These are phyloP conservation scores for Diplogelasinospora grovesii DNA, from an alignment of 495 filamentous ascomycete species.

Conservation along the genomic window DNA sequence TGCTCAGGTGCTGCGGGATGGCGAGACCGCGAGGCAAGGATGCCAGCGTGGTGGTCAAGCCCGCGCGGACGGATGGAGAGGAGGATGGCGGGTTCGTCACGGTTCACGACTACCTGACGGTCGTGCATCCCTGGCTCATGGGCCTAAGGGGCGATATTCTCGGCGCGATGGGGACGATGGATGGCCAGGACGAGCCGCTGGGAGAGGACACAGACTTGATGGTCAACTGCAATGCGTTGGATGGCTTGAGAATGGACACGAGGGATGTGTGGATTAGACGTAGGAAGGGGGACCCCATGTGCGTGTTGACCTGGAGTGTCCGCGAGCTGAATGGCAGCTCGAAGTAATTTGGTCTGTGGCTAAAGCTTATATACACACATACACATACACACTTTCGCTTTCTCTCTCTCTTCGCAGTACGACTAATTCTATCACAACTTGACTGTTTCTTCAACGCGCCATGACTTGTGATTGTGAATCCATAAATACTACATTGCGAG, in stretches of 20 bases:
- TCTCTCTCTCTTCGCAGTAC: too few relatives aligned
- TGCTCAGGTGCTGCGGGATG: constrained; percentile 9
- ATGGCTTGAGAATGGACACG: too few relatives aligned
- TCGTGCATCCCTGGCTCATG: constrained; percentile 13
- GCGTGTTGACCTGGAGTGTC: too few relatives aligned
- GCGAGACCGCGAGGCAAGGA: constrained; percentile 6
- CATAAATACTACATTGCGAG: too few relatives aligned
- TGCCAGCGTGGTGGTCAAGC: constrained; percentile 4
- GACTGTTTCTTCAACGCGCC: too few relatives aligned
- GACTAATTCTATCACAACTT: too few relatives aligned
- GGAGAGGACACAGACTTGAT: constrained; percentile 5
- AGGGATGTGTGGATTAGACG: not conserved
- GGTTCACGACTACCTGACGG: constrained; percentile 6
- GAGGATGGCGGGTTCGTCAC: constrained; percentile 7
- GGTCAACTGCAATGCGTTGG: too few relatives aligned
- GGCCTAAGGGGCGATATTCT: constrained; percentile 5
- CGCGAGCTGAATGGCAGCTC: too few relatives aligned
- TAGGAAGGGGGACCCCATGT: not conserved
- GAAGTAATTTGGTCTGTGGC: too few relatives aligned
- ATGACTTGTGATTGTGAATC: too few relatives aligned
- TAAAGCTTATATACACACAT: too few relatives aligned
- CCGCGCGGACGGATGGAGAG: constrained; percentile 1
- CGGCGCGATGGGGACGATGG: constrained; percentile 1
- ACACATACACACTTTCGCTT: too few relatives aligned
- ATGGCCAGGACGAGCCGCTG: not conserved